A percentile compares a stretch with the other conserved stretches of the same genome.
These are phyloP conservation scores for Cylindricascospora bacillispora DNA, from an alignment of 1,139 yeast species.

Conservation along the genomic window DNA sequence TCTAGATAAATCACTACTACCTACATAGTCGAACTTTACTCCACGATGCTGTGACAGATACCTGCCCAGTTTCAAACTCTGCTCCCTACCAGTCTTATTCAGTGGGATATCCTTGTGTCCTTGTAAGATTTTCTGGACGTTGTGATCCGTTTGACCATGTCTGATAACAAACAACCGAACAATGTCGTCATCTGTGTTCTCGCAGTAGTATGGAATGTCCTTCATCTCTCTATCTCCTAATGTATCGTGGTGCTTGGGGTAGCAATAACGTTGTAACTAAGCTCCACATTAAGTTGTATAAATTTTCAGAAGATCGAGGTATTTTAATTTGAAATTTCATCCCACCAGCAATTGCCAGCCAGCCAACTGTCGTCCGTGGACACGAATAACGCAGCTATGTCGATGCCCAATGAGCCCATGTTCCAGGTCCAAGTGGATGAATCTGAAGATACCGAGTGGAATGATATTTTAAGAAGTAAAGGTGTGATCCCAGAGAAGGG, in stretches of 20 bases:
- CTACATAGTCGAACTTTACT: conserved; percentile 34
- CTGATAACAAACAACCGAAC: conserved; percentile 53
- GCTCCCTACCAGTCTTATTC: conserved; percentile 45
- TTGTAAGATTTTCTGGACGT: conserved; percentile 52
- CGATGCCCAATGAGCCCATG: conserved; percentile 21
- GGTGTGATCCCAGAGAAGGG: conserved; percentile 90
- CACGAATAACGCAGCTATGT: background rate
- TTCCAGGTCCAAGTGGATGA: conserved; percentile 80
- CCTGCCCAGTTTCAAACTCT: conserved; percentile 41
- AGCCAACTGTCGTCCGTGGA: no score
- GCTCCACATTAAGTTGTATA: no score
- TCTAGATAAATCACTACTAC: conserved; percentile 49
- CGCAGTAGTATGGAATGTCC: conserved; percentile 12
- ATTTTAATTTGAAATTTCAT: no score
- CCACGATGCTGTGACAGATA: conserved; percentile 11
- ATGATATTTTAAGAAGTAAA: conserved; percentile 77
- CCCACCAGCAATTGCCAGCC: no score
- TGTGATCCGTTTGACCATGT: conserved; percentile 74
- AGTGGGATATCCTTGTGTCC: conserved; percentile 55
- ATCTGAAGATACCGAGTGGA: conserved; percentile 96
- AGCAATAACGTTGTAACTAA: no score
- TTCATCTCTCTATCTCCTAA: conserved; percentile 8
- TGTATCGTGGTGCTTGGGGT: no score
- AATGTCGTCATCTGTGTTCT: conserved; percentile 26
- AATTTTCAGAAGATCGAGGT: no score